Conservation (phyloP, 2,329 filamentous ascomycete genomes). For the Aspergillus flavus region DNA sequence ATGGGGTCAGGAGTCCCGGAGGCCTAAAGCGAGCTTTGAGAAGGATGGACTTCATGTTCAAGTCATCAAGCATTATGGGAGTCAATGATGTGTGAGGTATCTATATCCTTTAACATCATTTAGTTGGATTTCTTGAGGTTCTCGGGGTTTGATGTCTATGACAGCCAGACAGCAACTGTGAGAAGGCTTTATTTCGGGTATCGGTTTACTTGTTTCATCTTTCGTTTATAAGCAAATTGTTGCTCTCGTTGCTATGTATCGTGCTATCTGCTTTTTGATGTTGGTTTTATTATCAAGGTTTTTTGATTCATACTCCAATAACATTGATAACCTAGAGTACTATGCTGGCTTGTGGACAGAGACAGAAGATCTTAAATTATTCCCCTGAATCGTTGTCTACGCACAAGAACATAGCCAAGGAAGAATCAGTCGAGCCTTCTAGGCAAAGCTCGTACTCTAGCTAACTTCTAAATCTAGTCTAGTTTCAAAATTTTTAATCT, state of each 20-base stretch:
- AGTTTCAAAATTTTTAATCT: neutral
- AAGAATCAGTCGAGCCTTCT: no score
- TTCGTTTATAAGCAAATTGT: neutral
- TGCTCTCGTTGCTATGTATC: neutral
- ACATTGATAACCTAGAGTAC: neutral
- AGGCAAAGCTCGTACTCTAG: neutral
- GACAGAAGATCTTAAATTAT: neutral
- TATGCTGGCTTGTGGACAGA: neutral
- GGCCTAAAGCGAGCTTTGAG: neutral
- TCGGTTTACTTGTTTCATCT: neutral
- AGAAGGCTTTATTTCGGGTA: neutral
- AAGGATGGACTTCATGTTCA: neutral
- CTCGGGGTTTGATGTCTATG: neutral
- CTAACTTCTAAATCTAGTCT: neutral
- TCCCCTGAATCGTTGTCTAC: neutral
- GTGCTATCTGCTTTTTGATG: neutral
- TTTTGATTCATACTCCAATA: neutral
- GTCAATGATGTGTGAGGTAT: neutral
- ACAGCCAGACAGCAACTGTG: neutral
- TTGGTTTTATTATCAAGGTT: neutral
- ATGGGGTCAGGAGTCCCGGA: neutral
- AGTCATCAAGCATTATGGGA: neutral
- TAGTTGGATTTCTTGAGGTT: neutral
- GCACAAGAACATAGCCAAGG: no score
- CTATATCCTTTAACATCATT: neutral